These are phyloP conservation scores for Mycena epipterygia DNA, from an alignment of 768 basidiomycete genomes.

Conservation along the genomic window DNA sequence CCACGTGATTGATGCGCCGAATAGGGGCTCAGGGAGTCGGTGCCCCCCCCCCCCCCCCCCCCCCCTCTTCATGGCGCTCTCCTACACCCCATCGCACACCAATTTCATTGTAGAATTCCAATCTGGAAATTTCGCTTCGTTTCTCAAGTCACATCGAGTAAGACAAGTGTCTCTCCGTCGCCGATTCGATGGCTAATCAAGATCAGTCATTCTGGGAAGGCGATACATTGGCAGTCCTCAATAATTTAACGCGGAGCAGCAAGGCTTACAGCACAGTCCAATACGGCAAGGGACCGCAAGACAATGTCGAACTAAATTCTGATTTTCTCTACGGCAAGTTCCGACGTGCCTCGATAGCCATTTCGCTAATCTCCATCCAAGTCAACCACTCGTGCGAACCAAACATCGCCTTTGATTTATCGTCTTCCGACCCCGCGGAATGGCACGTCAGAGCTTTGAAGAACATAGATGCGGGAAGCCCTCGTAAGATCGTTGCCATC, in stretches of 20 bases:
- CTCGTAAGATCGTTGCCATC: constrained; percentile 48
- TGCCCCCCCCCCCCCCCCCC: background rate
- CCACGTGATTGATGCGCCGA: background rate
- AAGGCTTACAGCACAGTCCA: constrained; percentile 69
- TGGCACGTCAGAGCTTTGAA: constrained; percentile 67
- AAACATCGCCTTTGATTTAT: constrained; percentile 67
- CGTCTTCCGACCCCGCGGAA: constrained; percentile 52
- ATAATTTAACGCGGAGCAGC: constrained; percentile 45
- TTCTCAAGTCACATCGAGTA: constrained; percentile 53
- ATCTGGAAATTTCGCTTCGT: constrained; percentile 53
- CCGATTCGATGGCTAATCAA: background rate
- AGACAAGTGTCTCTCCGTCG: background rate
- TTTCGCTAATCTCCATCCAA: constrained; percentile 32
- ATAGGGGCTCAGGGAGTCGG: background rate
- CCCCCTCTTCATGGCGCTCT: constrained; percentile 27
- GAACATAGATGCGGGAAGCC: constrained; percentile 50
- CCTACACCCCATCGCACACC: constrained; percentile 51
- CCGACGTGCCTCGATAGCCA: too few species aligned
- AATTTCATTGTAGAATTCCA: constrained; percentile 53
- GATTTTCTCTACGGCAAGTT: constrained; percentile 70
- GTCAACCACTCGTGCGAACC: constrained; percentile 78
- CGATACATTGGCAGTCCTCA: constrained; percentile 50
- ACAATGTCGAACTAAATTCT: constrained; percentile 71
- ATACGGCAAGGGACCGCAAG: constrained; percentile 57
- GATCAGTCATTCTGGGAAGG: constrained; percentile 54